Base-by-base conservation (phyloP, 2,329 filamentous ascomycete genomes). In the Cordyceps sp. region DNA sequence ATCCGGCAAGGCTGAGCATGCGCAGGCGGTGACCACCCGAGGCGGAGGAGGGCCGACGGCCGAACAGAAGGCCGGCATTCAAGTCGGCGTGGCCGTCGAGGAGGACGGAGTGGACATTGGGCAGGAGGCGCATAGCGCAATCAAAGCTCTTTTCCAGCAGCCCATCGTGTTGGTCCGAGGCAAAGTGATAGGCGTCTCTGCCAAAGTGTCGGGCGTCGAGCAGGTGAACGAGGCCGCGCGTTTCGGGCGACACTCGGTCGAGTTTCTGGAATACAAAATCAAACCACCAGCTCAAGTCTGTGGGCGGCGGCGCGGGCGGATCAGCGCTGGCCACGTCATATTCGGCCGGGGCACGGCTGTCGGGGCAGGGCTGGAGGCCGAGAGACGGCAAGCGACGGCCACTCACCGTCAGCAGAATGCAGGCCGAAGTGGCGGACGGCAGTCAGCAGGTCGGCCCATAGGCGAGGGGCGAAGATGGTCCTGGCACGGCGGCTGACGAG, bases 371-470 rank as follows among this genome's bases (percentile, higher is more conserved):
- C 25, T 26, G 14, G 3, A 19, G 23, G 16, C 16, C n/a, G 5
- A 14, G 12, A 15, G 22, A 16, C 12, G 27, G 12, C 8, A 22
- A 26, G 10, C n/a, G 16, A 10, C 12, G 12, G 12, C 18, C 9
- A 46, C 58, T 54, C 36, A 66, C 64, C 62, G 45, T 62, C 49
- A 39, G 55, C 56, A 10, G 58, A 56, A 35, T 61, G 54, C 17
- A 64, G 42, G 6, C 59, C 58, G 8, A 58, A 47, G 2, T 38
- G 44, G 37, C 56, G 51, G 17, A 53, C 51, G 2, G 54, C 45
- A 14, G 48, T 42, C 14, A 70, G 43, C 10, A 67, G 55, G 41
- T 71, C 59, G 37, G 53, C 52, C 69, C 68, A 73, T 14, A 73
- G 47, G 5, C 53, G 58, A 15, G 65, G 63, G 5, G 61, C 61